These are phyloP conservation scores for Graphilbum fragrans DNA, from an alignment of 2,329 filamentous ascomycete genomes.

Conservation along the genomic window DNA sequence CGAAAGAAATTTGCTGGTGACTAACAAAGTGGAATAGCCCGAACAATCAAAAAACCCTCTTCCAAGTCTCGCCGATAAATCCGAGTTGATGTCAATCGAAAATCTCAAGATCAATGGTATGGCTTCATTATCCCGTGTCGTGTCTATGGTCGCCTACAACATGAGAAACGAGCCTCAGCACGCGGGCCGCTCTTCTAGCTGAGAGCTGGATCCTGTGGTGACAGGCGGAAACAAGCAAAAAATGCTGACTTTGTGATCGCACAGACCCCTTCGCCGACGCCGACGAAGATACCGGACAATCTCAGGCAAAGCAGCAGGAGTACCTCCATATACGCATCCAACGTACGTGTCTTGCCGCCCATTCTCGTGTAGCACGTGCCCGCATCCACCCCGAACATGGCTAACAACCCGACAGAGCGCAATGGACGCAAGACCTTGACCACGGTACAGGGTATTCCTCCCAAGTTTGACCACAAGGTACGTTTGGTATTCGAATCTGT, in stretches of 20 bases:
- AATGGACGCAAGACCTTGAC: constrained; percentile 99
- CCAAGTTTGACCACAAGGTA: constrained; percentile 90
- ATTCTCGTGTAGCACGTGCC: neutral
- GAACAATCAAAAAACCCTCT: constrained; percentile 6
- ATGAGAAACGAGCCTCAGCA: too few relatives aligned
- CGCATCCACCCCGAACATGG: neutral
- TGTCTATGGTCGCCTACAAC: too few relatives aligned
- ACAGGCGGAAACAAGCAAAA: neutral
- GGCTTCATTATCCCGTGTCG: constrained; percentile 17
- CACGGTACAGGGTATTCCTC: constrained; percentile 95
- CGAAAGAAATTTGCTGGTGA: neutral
- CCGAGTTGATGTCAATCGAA: constrained; percentile 74
- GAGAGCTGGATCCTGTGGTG: neutral
- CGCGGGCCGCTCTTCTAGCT: too few relatives aligned
- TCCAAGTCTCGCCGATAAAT: constrained; percentile 10
- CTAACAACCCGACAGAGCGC: constrained; percentile 55
- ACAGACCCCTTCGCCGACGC: constrained; percentile 99
- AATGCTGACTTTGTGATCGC: neutral
- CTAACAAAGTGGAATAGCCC: too few relatives aligned
- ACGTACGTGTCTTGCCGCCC: constrained; percentile 41
- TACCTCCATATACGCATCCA: constrained; percentile 99
- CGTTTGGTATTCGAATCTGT: neutral
- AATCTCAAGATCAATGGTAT: constrained; percentile 92
- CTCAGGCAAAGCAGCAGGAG: constrained; percentile 64
- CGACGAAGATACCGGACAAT: constrained; percentile 97